Conservation (phyloP, 306 rosid genomes). For the Citrullus colocynthis region DNA sequence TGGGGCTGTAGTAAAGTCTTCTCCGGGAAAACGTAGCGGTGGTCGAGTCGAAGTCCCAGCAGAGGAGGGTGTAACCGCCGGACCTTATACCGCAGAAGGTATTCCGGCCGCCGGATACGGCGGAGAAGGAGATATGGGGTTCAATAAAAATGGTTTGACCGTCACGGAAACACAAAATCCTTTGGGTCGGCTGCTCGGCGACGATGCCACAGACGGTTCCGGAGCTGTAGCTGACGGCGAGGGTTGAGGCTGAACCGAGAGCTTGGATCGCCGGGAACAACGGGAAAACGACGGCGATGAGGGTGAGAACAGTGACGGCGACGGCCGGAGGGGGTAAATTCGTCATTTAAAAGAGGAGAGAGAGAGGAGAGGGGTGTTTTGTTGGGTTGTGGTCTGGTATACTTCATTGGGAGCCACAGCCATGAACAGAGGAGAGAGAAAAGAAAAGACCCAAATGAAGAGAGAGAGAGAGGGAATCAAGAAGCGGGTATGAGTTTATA, state of each 20-base stretch:
- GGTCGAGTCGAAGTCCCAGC: conserved; percentile 34
- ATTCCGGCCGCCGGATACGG: conserved; percentile 58
- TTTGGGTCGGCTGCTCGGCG: conserved; percentile 28
- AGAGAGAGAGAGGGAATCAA: not conserved
- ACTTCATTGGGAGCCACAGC: conserved; percentile 44
- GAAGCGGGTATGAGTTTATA: not conserved
- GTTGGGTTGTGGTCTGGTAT: conserved; percentile 19
- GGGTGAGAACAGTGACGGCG: not conserved
- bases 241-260: conserved; percentile 66
- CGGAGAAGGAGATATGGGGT: conserved; percentile 40
- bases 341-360: conserved; percentile 44
- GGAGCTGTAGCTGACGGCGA: conserved; percentile 40
- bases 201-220: conserved; percentile 63
- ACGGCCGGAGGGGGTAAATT: conserved; percentile 16
- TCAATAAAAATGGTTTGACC: conserved; percentile 21
- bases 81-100: conserved; percentile 57
- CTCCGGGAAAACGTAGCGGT: conserved; percentile 14
- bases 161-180: conserved; percentile 45
- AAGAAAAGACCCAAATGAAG: not conserved
- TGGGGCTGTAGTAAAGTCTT: conserved; percentile 28
- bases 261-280: conserved; percentile 19
- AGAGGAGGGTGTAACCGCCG: conserved; percentile 34
- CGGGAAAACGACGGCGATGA: conserved; percentile 8
- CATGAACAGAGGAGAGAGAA: conserved; percentile 2
- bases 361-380: conserved; percentile 15